phyloP scores from a whole-genome alignment of 257 asterid species.

The Eucommia ulmoides region DNA sequence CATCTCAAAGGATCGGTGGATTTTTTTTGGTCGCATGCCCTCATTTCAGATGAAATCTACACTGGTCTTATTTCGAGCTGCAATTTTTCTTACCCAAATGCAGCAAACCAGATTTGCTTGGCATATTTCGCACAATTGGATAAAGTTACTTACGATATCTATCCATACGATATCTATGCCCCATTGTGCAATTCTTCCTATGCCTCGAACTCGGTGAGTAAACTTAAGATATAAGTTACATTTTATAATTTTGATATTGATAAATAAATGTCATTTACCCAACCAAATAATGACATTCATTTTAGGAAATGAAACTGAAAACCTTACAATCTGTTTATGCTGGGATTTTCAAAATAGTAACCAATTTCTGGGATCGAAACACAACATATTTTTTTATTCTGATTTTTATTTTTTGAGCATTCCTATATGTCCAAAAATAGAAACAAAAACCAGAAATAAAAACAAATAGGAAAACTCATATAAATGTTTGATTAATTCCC shows the following conservation, averaged over 20 bases:
- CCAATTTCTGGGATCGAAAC: too few species aligned
- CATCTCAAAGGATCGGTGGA: conserved; percentile 7
- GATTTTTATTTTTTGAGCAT: too few species aligned
- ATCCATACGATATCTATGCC: conserved; percentile 24
- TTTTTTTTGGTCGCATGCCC: conserved; percentile 19
- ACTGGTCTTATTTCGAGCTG: conserved; percentile 11
- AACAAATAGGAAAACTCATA: too few species aligned
- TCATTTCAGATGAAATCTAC: conserved; percentile 17
- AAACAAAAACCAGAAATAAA: too few species aligned
- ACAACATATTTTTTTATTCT: too few species aligned
- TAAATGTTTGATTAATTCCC: not conserved
- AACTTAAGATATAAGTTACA: not conserved
- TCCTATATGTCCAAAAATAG: too few species aligned
- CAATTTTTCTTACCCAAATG: conserved; percentile 10
- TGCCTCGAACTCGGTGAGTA: conserved; percentile 2
- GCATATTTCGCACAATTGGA: not conserved
- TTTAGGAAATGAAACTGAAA: too few species aligned
- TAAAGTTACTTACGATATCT: conserved; percentile 4
- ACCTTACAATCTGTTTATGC: not conserved
- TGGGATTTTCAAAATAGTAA: too few species aligned
- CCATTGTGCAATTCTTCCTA: conserved; percentile 20
- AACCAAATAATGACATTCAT: too few species aligned
- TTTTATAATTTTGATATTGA: not conserved
- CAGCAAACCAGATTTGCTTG: conserved; percentile 2
- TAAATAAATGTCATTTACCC: too few species aligned